Conservation (phyloP, 495 filamentous ascomycete genomes). For the Cenococcum geophilum region DNA sequence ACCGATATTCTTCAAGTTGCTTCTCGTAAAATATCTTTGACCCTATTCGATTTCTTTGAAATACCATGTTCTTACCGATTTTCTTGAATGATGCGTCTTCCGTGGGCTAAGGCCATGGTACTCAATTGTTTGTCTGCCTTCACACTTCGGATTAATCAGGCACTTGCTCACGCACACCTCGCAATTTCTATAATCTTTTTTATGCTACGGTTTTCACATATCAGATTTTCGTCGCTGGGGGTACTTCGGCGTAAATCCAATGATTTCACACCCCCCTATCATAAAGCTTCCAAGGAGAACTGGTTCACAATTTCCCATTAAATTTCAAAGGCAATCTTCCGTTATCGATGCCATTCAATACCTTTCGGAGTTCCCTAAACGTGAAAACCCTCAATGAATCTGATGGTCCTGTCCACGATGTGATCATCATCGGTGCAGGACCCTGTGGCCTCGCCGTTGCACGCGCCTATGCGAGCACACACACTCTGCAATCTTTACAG, state of each 20-base stretch:
- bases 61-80: no score
- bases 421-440: conserved; percentile 58
- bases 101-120: background rate
- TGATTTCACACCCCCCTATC: no score
- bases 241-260: no score
- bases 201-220: no score
- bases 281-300: background rate
- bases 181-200: no score
- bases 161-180: background rate
- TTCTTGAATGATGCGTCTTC: no score
- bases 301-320: no score
- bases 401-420: conserved; percentile 41
- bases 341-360: background rate
- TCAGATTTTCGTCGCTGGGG: no score
- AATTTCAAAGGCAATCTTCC: no score
- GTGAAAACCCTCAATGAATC: background rate
- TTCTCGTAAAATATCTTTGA: no score
- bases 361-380: background rate
- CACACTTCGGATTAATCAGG: background rate
- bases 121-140: background rate
- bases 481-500: conserved; percentile 59
- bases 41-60: no score
- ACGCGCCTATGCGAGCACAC: conserved; percentile 55
- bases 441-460: conserved; percentile 58
- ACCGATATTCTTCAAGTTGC: no score